These are phyloP conservation scores for Entomortierella beljakovae DNA, from an alignment of 192 early-diverging fungal genomes.

Conservation along the genomic window DNA sequence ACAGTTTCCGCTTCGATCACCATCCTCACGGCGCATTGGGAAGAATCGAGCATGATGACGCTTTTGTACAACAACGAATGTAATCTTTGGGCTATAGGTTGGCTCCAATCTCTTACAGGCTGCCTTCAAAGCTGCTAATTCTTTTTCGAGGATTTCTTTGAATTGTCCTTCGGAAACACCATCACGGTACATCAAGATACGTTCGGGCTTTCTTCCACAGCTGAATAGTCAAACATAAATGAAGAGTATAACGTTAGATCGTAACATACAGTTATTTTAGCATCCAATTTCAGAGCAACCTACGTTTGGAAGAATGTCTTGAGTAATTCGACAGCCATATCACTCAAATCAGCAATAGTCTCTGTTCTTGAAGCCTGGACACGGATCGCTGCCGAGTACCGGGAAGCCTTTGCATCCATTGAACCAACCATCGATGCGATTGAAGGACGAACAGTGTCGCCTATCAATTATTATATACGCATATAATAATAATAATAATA, in stretches of 20 bases:
- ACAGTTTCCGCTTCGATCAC: conserved; percentile 84
- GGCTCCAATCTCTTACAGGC: conserved; percentile 73
- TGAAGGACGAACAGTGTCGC: conserved; percentile 68
- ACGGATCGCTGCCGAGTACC: conserved; percentile 70
- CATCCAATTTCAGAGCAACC: neutral
- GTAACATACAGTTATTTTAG: neutral
- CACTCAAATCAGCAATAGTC: conserved; percentile 74
- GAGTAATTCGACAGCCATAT: conserved; percentile 75
- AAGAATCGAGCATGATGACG: conserved; percentile 93
- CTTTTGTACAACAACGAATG: conserved; percentile 89
- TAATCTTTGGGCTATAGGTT: conserved; percentile 82
- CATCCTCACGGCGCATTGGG: conserved; percentile 67
- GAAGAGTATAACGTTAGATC: neutral
- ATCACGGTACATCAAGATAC: conserved; percentile 90
- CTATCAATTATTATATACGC: too few species aligned
- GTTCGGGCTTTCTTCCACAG: conserved; percentile 78
- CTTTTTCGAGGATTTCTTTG: conserved; percentile 72
- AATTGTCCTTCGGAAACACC: conserved; percentile 92
- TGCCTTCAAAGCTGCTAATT: conserved; percentile 73
- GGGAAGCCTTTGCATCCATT: conserved; percentile 69
- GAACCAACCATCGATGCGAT: conserved; percentile 80
- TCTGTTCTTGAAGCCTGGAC: conserved; percentile 75
- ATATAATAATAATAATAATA: too few species aligned
- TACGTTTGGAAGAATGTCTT: conserved; percentile 67
- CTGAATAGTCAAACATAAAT: conserved; percentile 7